A percentile compares a stretch with the other conserved stretches of the same genome.
Evolutionary conservation across 768 basidiomycete species (phyloP).

Genomic region (Rhodotorula toruloides): DNA sequence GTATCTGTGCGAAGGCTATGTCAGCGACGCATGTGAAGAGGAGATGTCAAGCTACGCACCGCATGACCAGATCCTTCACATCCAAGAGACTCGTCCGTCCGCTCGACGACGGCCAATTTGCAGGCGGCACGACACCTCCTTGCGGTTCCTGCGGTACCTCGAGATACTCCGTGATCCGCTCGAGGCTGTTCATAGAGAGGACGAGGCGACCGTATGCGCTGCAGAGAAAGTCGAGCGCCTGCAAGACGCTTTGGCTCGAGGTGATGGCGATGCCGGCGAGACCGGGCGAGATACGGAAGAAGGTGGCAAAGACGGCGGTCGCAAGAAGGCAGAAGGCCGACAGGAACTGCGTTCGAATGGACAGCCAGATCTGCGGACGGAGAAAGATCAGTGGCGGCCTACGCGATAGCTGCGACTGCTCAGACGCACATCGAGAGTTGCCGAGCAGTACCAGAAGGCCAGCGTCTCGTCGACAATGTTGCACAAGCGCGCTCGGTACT

Average conservation of each 20-base stretch:
- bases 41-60: constrained; percentile 17
- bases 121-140: constrained; percentile 46
- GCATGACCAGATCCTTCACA: constrained; percentile 58
- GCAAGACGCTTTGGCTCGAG: constrained; percentile 53
- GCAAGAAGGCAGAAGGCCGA: constrained; percentile 26
- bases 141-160: constrained; percentile 35
- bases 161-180: constrained; percentile 46
- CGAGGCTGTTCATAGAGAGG: constrained; percentile 47
- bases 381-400: not conserved
- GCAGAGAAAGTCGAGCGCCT: constrained; percentile 21
- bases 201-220: constrained; percentile 23
- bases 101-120: constrained; percentile 48
- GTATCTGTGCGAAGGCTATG: constrained; percentile 47
- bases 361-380: constrained; percentile 30
- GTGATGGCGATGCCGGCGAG: constrained; percentile 64
- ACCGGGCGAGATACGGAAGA: constrained; percentile 57
- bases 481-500: constrained; percentile 65
- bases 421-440: constrained; percentile 49
- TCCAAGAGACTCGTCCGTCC: constrained; percentile 49
- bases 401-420: too few relatives aligned
- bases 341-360: constrained; percentile 31
- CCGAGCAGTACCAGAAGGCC: constrained; percentile 65
- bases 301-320: constrained; percentile 56
- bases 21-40: not conserved
- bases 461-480: constrained; percentile 64